A percentile compares a stretch with the other conserved stretches of the same genome.
Conservation (phyloP, 768 basidiomycete species). For the Rossbeevera mucosa region DNA sequence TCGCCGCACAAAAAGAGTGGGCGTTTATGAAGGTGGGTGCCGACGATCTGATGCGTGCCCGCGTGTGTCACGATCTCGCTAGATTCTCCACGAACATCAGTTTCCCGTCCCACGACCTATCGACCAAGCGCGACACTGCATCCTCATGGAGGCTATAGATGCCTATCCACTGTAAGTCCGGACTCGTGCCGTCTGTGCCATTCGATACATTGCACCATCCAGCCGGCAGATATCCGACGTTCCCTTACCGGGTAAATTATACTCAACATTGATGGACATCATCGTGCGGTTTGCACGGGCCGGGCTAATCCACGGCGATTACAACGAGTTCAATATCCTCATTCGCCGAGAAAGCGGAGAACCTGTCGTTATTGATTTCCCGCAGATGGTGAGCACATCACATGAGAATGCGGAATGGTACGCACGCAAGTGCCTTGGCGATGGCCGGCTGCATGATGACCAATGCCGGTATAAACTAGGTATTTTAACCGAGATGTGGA, state of each 20-base stretch:
- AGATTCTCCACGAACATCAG: slow-evolving; percentile 88
- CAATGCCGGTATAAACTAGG: slow-evolving; percentile 42
- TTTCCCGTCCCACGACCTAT: slow-evolving; percentile 93
- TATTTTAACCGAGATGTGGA: slow-evolving; percentile 99
- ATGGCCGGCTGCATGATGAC: slow-evolving; percentile 7
- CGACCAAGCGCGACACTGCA: slow-evolving; percentile 91
- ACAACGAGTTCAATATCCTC: slow-evolving; percentile 98
- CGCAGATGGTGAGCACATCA: slow-evolving; percentile 98
- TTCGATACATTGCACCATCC: slow-evolving; percentile 5
- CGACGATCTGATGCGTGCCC: neutral
- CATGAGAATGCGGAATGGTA: slow-evolving; percentile 97
- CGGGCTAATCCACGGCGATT: slow-evolving; percentile 98
- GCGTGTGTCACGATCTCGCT: neutral
- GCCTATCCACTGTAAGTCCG: slow-evolving; percentile 81
- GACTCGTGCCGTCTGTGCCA: neutral
- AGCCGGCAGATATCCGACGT: slow-evolving; percentile 87
- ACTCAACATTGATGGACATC: slow-evolving; percentile 89
- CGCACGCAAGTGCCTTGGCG: slow-evolving; percentile 23
- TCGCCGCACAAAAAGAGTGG: slow-evolving; percentile 97
- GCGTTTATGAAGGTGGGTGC: slow-evolving; percentile 90
- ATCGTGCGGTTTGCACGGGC: slow-evolving; percentile 91
- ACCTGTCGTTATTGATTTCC: slow-evolving; percentile 95
- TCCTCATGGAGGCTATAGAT: slow-evolving; percentile 95
- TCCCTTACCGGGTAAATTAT: slow-evolving; percentile 83
- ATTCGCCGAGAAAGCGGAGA: slow-evolving; percentile 72